Evolutionary conservation across 805 yeast species (phyloP).

Genomic region (Pichia scutulata): DNA sequence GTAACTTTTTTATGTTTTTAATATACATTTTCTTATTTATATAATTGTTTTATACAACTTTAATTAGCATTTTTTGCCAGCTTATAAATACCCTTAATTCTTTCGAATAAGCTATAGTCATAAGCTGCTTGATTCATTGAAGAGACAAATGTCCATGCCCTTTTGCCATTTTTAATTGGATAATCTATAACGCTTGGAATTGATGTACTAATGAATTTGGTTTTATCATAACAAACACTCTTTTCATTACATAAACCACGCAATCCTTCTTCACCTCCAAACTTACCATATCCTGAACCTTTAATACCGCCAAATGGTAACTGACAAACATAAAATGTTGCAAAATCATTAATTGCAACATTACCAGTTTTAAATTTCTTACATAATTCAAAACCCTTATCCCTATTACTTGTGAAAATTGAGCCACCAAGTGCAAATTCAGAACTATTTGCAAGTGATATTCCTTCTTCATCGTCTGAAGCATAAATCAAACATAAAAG

Average conservation of each 20-base stretch:
- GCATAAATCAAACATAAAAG: slow-evolving; percentile 76
- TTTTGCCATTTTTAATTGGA: slow-evolving; percentile 73
- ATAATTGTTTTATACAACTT: not conserved
- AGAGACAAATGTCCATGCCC: slow-evolving; percentile 84
- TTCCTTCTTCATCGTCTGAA: slow-evolving; percentile 53
- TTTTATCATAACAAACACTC: slow-evolving; percentile 77
- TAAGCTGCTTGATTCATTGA: slow-evolving; percentile 82
- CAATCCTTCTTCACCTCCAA: slow-evolving; percentile 96
- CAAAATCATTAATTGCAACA: slow-evolving; percentile 96
- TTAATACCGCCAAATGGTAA: slow-evolving; percentile 94
- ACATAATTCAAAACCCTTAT: slow-evolving; percentile 55
- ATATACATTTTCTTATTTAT: not conserved
- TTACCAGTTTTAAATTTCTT: slow-evolving; percentile 70
- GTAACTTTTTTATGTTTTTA: not conserved
- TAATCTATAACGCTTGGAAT: slow-evolving; percentile 90
- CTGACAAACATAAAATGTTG: slow-evolving; percentile 92
- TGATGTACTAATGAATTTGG: slow-evolving; percentile 67
- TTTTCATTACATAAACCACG: slow-evolving; percentile 84
- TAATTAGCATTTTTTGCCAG: slow-evolving; percentile 40
- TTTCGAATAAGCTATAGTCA: slow-evolving; percentile 65
- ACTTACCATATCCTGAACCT: slow-evolving; percentile 94
- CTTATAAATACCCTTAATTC: slow-evolving; percentile 45
- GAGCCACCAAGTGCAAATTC: slow-evolving; percentile 90
- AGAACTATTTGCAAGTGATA: slow-evolving; percentile 72
- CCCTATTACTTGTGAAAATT: slow-evolving; percentile 64